A percentile compares a stretch with the other conserved stretches of the same genome.
Evolutionary conservation across 2,329 filamentous ascomycete species (phyloP).

Genomic region (Pseudogymnoascus sp.): DNA sequence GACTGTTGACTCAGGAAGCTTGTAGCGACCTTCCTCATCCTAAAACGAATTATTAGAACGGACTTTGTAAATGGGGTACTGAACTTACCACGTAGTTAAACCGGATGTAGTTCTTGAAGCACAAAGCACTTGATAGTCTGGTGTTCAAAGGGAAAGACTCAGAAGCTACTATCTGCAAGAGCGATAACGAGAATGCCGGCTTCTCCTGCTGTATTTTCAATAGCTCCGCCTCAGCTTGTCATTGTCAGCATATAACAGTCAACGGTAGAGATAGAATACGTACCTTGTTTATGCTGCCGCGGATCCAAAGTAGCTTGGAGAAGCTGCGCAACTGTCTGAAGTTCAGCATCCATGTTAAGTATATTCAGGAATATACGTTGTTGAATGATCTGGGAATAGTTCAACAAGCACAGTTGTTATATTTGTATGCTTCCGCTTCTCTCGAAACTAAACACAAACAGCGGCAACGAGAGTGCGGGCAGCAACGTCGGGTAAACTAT

Average conservation of each 20-base stretch:
- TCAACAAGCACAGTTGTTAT: slow-evolving; percentile 8
- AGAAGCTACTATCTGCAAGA: slow-evolving; percentile 85
- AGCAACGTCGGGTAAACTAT: not conserved
- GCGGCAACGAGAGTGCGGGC: slow-evolving; percentile 7
- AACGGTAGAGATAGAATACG: slow-evolving; percentile 19
- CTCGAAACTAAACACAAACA: slow-evolving; percentile 11
- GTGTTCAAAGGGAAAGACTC: slow-evolving; percentile 66
- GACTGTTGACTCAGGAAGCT: slow-evolving; percentile 76
- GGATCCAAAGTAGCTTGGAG: slow-evolving; percentile 88
- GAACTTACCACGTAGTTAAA: slow-evolving; percentile 74
- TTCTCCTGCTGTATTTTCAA: slow-evolving; percentile 66
- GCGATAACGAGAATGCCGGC: slow-evolving; percentile 76
- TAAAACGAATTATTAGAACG: slow-evolving; percentile 29
- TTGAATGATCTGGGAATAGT: slow-evolving; percentile 3
- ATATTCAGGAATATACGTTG: slow-evolving; percentile 8
- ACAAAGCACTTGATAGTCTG: slow-evolving; percentile 78
- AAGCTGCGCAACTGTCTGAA: slow-evolving; percentile 66
- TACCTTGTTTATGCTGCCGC: slow-evolving; percentile 82
- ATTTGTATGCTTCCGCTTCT: slow-evolving; percentile 8
- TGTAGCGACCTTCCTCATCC: slow-evolving; percentile 92
- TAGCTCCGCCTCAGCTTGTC: slow-evolving; percentile 70
- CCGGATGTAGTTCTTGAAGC: slow-evolving; percentile 98
- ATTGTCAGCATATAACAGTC: slow-evolving; percentile 25
- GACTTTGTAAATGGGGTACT: not conserved
- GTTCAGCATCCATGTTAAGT: slow-evolving; percentile 50